These are phyloP conservation scores for Aureobasidium sp. DNA, from an alignment of 2,329 filamentous ascomycete species.

Conservation along the genomic window DNA sequence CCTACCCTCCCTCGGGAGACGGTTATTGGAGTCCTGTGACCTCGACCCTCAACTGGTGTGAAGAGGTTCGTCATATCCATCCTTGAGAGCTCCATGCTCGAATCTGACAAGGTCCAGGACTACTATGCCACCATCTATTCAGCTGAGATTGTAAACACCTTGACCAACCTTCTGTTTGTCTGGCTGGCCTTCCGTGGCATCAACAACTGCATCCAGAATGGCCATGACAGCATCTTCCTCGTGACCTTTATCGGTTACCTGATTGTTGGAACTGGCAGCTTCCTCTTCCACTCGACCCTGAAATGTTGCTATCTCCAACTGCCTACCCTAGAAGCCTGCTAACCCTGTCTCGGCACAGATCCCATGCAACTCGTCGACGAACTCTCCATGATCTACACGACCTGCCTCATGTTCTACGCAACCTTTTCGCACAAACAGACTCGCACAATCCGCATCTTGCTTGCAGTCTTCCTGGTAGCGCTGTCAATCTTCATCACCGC, in stretches of 20 bases:
- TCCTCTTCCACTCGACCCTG: constrained; percentile 55
- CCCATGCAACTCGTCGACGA: constrained; percentile 65
- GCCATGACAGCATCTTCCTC: constrained; percentile 67
- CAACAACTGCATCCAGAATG: constrained; percentile 59
- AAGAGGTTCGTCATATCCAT: constrained; percentile 48
- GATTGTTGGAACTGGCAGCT: constrained; percentile 52
- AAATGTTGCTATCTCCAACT: constrained; percentile 41
- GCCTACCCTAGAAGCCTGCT: neutral
- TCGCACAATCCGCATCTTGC: constrained; percentile 37
- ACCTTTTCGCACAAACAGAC: constrained; percentile 64
- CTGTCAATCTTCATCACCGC: constrained; percentile 60
- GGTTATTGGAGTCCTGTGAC: constrained; percentile 64
- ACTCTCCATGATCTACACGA: constrained; percentile 64
- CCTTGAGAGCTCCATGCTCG: neutral
- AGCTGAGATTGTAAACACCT: constrained; percentile 68
- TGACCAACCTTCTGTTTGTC: constrained; percentile 78
- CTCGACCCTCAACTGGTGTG: constrained; percentile 69
- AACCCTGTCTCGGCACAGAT: constrained; percentile 32
- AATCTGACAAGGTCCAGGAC: constrained; percentile 42
- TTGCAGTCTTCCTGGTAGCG: constrained; percentile 49
- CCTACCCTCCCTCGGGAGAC: constrained; percentile 42
- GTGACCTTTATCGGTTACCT: constrained; percentile 56
- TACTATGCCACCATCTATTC: constrained; percentile 67
- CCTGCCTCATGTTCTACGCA: constrained; percentile 61
- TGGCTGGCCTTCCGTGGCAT: constrained; percentile 69